A percentile compares a stretch with the other conserved stretches of the same genome.
These are phyloP conservation scores for Penicillium brasilianum DNA, from an alignment of 2,329 filamentous ascomycete species.

Conservation along the genomic window DNA sequence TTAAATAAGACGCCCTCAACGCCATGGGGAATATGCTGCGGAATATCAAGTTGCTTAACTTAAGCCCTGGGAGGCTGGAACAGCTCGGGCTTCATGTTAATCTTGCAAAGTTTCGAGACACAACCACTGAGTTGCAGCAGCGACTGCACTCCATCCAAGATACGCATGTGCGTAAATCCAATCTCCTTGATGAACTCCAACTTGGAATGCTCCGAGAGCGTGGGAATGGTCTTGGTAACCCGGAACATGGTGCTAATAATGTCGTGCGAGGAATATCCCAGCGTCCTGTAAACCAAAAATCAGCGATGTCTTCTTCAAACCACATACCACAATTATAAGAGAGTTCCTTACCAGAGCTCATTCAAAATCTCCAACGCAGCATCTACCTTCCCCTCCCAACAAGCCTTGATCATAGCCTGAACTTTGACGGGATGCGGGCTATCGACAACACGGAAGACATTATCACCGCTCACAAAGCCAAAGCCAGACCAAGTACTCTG, in stretches of 20 bases:
- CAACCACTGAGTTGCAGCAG: constrained; percentile 92
- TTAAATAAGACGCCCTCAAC: constrained; percentile 30
- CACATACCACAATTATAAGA: no score
- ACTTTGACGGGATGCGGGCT: constrained; percentile 97
- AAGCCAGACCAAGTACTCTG: constrained; percentile 94
- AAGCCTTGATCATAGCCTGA: constrained; percentile 97
- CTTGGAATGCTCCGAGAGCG: constrained; percentile 90
- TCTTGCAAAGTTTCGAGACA: constrained; percentile 85
- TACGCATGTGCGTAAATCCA: constrained; percentile 98
- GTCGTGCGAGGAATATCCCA: constrained; percentile 98
- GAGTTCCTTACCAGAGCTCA: constrained; percentile 78
- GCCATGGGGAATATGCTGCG: constrained; percentile 33
- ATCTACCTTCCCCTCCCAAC: constrained; percentile 90
- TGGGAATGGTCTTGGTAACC: constrained; percentile 94
- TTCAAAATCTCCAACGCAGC: constrained; percentile 82
- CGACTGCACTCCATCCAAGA: constrained; percentile 96
- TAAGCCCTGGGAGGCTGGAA: constrained; percentile 61
- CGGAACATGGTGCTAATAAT: constrained; percentile 99
- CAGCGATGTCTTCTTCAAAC: not conserved
- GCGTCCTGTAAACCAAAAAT: constrained; percentile 55
- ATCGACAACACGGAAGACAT: constrained; percentile 97
- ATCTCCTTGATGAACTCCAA: constrained; percentile 98
- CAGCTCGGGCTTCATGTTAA: constrained; percentile 92
- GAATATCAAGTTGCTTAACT: constrained; percentile 16
- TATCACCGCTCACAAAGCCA: constrained; percentile 95